Evolutionary conservation across 306 rosid species (phyloP).

Genomic region (Sesbania bispinosa): DNA sequence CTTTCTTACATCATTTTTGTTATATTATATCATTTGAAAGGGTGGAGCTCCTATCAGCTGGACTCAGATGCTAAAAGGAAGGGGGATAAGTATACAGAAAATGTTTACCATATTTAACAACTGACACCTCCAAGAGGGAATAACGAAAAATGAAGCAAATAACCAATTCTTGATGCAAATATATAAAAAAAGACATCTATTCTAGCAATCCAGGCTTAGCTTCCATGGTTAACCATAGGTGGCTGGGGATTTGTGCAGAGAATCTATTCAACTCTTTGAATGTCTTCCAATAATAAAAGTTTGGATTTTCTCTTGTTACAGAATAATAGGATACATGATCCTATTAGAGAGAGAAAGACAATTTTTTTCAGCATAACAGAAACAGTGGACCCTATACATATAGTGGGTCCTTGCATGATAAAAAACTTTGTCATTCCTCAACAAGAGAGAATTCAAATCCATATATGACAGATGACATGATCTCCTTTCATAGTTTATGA

Average conservation of each 20-base stretch:
- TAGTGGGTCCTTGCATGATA: no score
- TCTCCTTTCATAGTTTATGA: constrained; percentile 10
- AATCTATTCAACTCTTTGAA: no score
- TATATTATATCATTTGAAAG: constrained; percentile 5
- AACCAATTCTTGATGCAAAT: no score
- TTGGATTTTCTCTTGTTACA: neutral
- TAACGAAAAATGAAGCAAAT: no score
- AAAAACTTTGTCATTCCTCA: neutral
- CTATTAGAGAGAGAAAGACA: neutral
- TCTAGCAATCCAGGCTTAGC: no score
- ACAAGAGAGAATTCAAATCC: neutral
- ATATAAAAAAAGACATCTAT: no score
- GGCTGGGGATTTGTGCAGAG: no score
- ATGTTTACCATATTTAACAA: no score
- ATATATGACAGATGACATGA: neutral
- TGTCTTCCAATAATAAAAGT: neutral
- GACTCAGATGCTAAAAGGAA: neutral
- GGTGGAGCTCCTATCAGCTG: constrained; percentile 1
- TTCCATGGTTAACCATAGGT: no score
- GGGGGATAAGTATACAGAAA: neutral
- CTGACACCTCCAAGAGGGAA: no score
- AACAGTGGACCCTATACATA: no score
- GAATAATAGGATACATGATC: neutral
- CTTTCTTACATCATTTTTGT: neutral
- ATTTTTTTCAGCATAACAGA: no score